Conservation (phyloP, 805 yeast species). For the Metschnikowia similis region DNA sequence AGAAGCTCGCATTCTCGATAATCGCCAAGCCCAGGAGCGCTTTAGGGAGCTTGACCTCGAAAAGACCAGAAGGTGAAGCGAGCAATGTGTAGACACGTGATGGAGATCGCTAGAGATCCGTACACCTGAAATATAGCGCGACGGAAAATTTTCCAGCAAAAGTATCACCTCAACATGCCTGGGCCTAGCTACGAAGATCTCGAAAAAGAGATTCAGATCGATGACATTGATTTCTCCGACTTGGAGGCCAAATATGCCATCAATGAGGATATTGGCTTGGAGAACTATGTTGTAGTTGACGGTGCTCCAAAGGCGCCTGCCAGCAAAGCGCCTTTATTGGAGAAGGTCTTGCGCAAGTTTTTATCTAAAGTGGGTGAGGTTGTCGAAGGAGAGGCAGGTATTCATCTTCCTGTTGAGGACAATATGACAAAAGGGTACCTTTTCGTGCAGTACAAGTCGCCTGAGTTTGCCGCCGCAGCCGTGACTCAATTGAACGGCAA, state of each 20-base stretch:
- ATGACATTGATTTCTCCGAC: conserved; percentile 75
- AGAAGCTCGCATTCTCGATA: conserved; percentile 63
- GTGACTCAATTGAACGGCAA: conserved; percentile 79
- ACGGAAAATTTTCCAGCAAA: conserved; percentile 10
- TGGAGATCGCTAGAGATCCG: not conserved
- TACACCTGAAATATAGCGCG: conserved; percentile 9
- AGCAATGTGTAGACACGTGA: not conserved
- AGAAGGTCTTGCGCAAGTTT: conserved; percentile 79
- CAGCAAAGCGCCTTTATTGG: conserved; percentile 74
- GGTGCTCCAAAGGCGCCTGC: conserved; percentile 97
- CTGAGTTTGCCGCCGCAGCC: conserved; percentile 69
- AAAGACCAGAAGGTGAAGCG: not conserved
- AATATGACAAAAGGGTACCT: conserved; percentile 83
- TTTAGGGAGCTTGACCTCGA: conserved; percentile 38
- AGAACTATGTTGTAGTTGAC: conserved; percentile 78
- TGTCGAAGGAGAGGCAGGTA: conserved; percentile 52
- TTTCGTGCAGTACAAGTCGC: conserved; percentile 74
- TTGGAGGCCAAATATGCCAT: conserved; percentile 72
- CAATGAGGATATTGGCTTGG: conserved; percentile 55
- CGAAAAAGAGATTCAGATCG: conserved; percentile 37
- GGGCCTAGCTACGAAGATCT: conserved; percentile 26
- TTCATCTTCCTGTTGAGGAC: conserved; percentile 75
- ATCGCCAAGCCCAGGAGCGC: conserved; percentile 49
- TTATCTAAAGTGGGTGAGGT: conserved; percentile 77
- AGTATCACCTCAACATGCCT: conserved; percentile 9